These are phyloP conservation scores for Tubosaeta sp. DNA, from an alignment of 768 basidiomycete genomes.

Conservation along the genomic window DNA sequence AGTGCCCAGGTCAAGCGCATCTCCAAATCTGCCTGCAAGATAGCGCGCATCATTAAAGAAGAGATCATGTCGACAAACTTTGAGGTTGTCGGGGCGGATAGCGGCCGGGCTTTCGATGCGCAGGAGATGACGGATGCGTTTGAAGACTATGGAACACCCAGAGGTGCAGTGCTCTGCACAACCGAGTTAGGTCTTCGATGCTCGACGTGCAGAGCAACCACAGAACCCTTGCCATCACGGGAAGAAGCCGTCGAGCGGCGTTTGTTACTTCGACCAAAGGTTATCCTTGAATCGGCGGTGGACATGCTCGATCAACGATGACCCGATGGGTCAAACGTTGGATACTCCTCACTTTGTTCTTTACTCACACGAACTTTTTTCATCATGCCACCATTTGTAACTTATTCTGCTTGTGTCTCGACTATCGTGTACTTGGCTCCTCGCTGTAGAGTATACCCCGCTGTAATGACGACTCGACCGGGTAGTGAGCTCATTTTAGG, in stretches of 20 bases:
- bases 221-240: constrained; percentile 24
- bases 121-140: constrained; percentile 60
- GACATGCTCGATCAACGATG: constrained; percentile 41
- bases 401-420: constrained; percentile 1
- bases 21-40: constrained; percentile 55
- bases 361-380: constrained; percentile 7
- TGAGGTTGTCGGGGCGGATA: constrained; percentile 61
- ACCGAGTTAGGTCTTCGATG: constrained; percentile 71
- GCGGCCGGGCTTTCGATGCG: constrained; percentile 45
- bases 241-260: constrained; percentile 52
- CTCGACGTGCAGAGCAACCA: constrained; percentile 42
- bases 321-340: not conserved
- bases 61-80: constrained; percentile 78
- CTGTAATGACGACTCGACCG: not conserved
- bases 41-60: constrained; percentile 63
- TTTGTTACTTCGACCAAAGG: constrained; percentile 66
- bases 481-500: too few relatives aligned
- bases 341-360: constrained; percentile 9
- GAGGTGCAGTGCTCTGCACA: constrained; percentile 56
- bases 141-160: constrained; percentile 50
- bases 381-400: constrained; percentile 12
- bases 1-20: constrained; percentile 62
- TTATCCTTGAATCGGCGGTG: constrained; percentile 68
- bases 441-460: not conserved
- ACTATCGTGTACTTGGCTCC: constrained; percentile 1